Percentiles rank a stretch among this genome's conserved stretches.
phyloP scores from a whole-genome alignment of 2,329 filamentous ascomycete genomes.

The Pseudodiploospora longispora region DNA sequence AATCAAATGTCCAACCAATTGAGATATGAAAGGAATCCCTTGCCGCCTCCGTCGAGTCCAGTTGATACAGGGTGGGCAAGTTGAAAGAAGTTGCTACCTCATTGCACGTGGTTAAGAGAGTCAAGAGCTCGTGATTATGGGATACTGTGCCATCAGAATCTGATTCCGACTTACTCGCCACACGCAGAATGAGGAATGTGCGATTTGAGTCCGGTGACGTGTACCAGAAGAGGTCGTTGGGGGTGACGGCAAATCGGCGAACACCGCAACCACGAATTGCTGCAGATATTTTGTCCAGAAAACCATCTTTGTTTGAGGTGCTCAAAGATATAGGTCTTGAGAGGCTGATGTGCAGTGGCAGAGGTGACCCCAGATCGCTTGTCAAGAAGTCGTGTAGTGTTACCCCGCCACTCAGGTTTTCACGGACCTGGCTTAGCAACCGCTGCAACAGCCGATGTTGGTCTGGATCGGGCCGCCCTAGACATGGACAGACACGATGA shows the following conservation, averaged over 20 bases:
- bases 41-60: slow-evolving; percentile 14
- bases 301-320: slow-evolving; percentile 63
- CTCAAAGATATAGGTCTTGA: slow-evolving; percentile 71
- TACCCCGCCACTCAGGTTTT: slow-evolving; percentile 21
- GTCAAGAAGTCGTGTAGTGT: slow-evolving; percentile 60
- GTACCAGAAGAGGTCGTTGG: slow-evolving; percentile 38
- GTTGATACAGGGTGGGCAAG: slow-evolving; percentile 64
- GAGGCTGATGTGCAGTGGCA: slow-evolving; percentile 85
- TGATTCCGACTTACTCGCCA: slow-evolving; percentile 28
- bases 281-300: slow-evolving; percentile 48
- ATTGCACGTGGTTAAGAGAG: slow-evolving; percentile 62
- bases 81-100: slow-evolving; percentile 46
- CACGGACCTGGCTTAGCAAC: slow-evolving; percentile 32
- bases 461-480: too few relatives aligned
- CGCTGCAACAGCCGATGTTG: slow-evolving; percentile 34
- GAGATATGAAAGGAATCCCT: slow-evolving; percentile 70
- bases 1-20: slow-evolving; percentile 70
- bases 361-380: slow-evolving; percentile 67
- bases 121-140: slow-evolving; percentile 46
- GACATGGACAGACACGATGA: too few relatives aligned
- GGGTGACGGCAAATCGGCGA: slow-evolving; percentile 30
- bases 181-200: slow-evolving; percentile 74
- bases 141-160: slow-evolving; percentile 17
- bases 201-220: slow-evolving; percentile 53
- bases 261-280: slow-evolving; percentile 25